phyloP scores from a whole-genome alignment of 352 stramenopile genomes.

The Pythium brachiatum region DNA sequence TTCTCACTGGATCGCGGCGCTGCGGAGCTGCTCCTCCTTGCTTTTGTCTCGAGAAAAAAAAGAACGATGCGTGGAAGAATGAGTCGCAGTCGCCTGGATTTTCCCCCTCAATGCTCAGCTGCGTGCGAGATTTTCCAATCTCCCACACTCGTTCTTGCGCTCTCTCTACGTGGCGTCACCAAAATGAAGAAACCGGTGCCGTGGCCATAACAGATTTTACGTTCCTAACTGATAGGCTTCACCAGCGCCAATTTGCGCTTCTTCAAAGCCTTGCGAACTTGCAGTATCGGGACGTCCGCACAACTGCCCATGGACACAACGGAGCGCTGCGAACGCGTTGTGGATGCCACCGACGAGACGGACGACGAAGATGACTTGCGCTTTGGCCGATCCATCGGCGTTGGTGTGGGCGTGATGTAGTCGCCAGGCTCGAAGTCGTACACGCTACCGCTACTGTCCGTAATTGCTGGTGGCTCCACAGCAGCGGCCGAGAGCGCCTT shows the following conservation, averaged over 20 bases:
- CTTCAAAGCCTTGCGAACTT: constrained; percentile 28
- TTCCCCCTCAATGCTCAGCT: constrained; percentile 11
- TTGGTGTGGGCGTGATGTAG: constrained; percentile 4
- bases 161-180: constrained; percentile 18
- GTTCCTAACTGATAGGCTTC: constrained; percentile 23
- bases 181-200: constrained; percentile 9
- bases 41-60: constrained; percentile 9
- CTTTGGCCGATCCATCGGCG: constrained; percentile 7
- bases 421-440: constrained; percentile 15
- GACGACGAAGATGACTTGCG: background rate
- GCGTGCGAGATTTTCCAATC: constrained; percentile 3
- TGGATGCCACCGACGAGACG: background rate
- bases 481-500: background rate
- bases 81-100: constrained; percentile 3
- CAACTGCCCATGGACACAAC: background rate
- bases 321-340: background rate
- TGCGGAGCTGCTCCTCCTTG: constrained; percentile 2
- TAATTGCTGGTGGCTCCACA: background rate
- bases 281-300: constrained; percentile 25
- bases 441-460: background rate
- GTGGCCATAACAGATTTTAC: background rate
- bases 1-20: background rate
- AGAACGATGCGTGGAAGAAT: constrained; percentile 12
- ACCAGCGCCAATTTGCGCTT: constrained; percentile 28
- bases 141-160: constrained; percentile 4